Base-by-base conservation (phyloP, 306 rosid species). In the Malus asiatica region DNA sequence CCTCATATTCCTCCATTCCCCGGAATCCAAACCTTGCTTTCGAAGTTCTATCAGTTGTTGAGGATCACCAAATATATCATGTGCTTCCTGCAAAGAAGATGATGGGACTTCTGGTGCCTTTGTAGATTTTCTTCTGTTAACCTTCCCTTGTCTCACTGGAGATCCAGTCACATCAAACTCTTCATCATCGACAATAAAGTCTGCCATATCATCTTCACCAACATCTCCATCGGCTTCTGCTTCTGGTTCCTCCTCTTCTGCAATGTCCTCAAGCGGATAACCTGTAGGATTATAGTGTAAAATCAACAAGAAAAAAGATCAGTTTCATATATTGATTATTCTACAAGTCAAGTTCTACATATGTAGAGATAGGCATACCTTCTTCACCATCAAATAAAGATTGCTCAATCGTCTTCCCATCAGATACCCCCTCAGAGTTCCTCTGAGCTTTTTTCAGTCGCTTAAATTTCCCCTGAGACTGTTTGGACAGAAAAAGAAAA, bases 121-220 rank as follows among this genome's bases (percentile, higher is more conserved):
- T 83, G 90, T 90, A 72, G 72, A 78, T 74, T 87, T 90, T 68
- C 85, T 89, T 69, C 44, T 89, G 82, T 88, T 90, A 44, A 75
- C 75, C 83, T 85, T 87, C 85, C 61, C 85, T 70, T 82, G 87
- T 80, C 96, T 91, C 81, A 92, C 61, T 68, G 89, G 90, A 77
- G 86, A 89, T 72, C 97, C 97, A 35, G 84, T 77, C 76, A 90
- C 96, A 64, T 90, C 93, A 61, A 87, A 89, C 60, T 93, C 98
- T 77, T 52, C 58, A 42, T 93, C 98, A 38, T 91, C 94, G 71
- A 91, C 98, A 38, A 94, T 94, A 77, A 94, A 94, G 87, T 91
- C 97, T 0, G 94, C 98, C 98, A 94, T 94, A 86, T 94, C 98
- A 74, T 90, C 98, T 45, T 93, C 98, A 70, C 91, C 98, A 61